phyloP scores from a whole-genome alignment of 148 eudicot genomes.

The Polygonum maritimum region DNA sequence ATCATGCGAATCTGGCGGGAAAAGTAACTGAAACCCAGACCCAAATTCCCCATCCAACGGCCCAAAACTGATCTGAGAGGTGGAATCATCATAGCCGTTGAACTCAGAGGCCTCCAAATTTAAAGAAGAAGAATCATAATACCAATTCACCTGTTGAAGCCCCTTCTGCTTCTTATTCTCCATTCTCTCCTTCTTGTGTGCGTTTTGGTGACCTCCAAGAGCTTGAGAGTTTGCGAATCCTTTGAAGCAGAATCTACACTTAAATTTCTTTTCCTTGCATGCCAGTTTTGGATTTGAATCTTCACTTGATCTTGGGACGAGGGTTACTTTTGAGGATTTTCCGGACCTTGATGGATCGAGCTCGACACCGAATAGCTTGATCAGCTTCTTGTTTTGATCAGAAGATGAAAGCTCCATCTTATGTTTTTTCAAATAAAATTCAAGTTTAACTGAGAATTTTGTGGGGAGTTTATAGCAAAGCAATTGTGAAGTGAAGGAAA shows the following conservation, averaged over 20 bases:
- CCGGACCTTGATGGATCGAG: background rate
- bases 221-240: background rate
- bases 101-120: background rate
- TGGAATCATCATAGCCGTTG: background rate
- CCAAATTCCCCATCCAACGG: background rate
- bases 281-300: background rate
- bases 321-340: background rate
- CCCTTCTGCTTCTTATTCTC: background rate
- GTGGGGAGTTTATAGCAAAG: background rate
- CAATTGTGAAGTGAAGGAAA: background rate
- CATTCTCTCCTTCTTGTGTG: background rate
- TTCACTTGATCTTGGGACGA: background rate
- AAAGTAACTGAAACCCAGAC: background rate
- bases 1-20: constrained; percentile 6
- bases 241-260: background rate
- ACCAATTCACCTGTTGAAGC: background rate
- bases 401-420: background rate
- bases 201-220: constrained; percentile 1
- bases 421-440: background rate
- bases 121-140: background rate
- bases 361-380: constrained; percentile 2
- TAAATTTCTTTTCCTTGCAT: background rate
- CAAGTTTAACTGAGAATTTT: background rate
- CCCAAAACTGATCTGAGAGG: background rate
- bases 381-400: background rate